Percentiles rank a stretch among this genome's conserved stretches.
Conservation (phyloP, 768 basidiomycete species). For the Lentinula guzmanii region DNA sequence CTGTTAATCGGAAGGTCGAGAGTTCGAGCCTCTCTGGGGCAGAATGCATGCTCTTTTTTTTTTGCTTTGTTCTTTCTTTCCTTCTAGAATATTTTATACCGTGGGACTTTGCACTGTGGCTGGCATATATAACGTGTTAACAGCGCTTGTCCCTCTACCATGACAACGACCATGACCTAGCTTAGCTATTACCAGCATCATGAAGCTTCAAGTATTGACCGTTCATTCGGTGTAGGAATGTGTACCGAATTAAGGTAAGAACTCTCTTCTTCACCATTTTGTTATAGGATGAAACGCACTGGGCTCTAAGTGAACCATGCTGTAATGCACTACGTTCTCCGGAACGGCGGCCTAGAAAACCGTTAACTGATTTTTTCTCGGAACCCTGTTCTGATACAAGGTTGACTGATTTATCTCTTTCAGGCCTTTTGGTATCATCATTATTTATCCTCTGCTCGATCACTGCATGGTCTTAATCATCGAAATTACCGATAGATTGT, state of each 20-base stretch:
- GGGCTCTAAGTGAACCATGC: constrained; percentile 46
- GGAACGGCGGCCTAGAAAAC: constrained; percentile 50
- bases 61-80: background rate
- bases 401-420: background rate
- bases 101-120: background rate
- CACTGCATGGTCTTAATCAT: too few relatives aligned
- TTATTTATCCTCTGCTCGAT: background rate
- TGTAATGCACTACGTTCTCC: constrained; percentile 40
- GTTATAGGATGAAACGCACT: constrained; percentile 48
- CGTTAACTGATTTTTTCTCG: constrained; percentile 30
- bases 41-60: constrained; percentile 18
- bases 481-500: too few relatives aligned
- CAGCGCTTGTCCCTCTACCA: too few relatives aligned
- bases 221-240: too few relatives aligned
- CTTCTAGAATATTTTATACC: background rate
- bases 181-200: too few relatives aligned
- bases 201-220: too few relatives aligned
- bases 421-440: background rate
- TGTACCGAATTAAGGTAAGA: background rate
- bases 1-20: constrained; percentile 72
- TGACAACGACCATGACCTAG: too few relatives aligned
- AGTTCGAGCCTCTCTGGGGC: constrained; percentile 67
- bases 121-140: too few relatives aligned
- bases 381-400: background rate
- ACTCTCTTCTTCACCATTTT: background rate